Conservation (phyloP, 1,284 basidiomycete genomes). For the Apiotrichum sp. region DNA sequence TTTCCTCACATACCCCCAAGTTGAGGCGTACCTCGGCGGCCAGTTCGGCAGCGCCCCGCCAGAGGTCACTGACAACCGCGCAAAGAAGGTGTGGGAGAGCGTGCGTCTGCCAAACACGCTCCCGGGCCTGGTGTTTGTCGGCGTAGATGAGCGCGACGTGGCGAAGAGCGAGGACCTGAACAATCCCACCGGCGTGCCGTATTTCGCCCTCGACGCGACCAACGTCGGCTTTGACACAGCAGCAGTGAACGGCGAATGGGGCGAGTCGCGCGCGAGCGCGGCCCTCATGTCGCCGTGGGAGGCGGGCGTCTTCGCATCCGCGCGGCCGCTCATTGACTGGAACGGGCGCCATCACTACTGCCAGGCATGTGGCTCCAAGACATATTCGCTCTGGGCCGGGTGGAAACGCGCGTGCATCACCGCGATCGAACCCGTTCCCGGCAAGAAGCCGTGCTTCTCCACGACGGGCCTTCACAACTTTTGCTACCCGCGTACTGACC, state of each 20-base stretch:
- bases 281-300: slow-evolving; percentile 48
- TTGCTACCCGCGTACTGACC: slow-evolving; percentile 78
- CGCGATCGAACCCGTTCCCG: slow-evolving; percentile 42
- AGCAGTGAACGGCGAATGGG: slow-evolving; percentile 53
- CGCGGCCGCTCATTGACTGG: slow-evolving; percentile 80
- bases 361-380: slow-evolving; percentile 71
- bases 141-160: slow-evolving; percentile 64
- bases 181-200: slow-evolving; percentile 65
- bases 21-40: slow-evolving; percentile 60
- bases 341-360: slow-evolving; percentile 88
- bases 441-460: slow-evolving; percentile 35
- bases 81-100: slow-evolving; percentile 54
- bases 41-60: slow-evolving; percentile 28
- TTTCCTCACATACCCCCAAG: slow-evolving; percentile 53
- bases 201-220: slow-evolving; percentile 70
- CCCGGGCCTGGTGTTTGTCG: slow-evolving; percentile 62
- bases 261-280: slow-evolving; percentile 62
- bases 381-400: slow-evolving; percentile 87
- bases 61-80: neutral
- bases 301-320: slow-evolving; percentile 67
- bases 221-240: slow-evolving; percentile 46
- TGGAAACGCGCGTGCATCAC: slow-evolving; percentile 85
- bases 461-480: slow-evolving; percentile 82
- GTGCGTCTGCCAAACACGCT: slow-evolving; percentile 55
- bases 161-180: slow-evolving; percentile 55